A percentile compares a stretch with the other conserved stretches of the same genome.
Conservation (phyloP, 139 green algal genomes). For the Micractinium sp. region DNA sequence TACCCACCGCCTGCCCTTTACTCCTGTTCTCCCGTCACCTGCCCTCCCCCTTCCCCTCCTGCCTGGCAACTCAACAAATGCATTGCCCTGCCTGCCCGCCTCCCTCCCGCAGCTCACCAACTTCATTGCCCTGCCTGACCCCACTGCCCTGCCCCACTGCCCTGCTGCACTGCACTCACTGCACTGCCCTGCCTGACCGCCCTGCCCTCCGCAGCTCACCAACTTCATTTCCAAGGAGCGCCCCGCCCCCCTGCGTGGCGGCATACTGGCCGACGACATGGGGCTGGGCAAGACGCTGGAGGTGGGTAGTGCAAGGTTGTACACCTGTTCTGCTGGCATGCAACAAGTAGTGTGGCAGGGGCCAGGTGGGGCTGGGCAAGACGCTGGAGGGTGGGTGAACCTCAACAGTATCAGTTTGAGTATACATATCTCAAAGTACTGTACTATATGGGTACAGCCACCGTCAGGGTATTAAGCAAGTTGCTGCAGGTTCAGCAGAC, state of each 20-base stretch:
- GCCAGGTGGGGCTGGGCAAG: background rate
- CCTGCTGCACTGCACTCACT: background rate
- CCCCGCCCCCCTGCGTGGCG: conserved; percentile 61
- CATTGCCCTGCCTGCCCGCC: background rate
- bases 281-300: conserved; percentile 76
- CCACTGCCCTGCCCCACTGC: too few relatives aligned
- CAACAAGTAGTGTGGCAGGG: too few relatives aligned
- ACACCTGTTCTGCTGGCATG: too few relatives aligned
- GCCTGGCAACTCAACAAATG: background rate
- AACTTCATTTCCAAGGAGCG: conserved; percentile 49
- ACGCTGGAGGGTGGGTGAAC: too few relatives aligned
- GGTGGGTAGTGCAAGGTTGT: too few relatives aligned
- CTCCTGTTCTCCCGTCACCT: background rate
- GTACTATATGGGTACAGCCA: too few relatives aligned
- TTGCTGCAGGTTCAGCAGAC: too few relatives aligned
- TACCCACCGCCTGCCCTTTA: too few relatives aligned
- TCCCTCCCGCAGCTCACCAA: conserved; percentile 42
- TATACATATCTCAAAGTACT: too few relatives aligned
- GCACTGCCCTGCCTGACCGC: background rate
- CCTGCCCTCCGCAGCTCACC: conserved; percentile 47
- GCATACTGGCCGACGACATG: conserved; percentile 86
- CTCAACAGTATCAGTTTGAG: too few relatives aligned
- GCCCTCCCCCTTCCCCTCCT: background rate
- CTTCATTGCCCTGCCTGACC: conserved; percentile 49
- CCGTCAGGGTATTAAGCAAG: too few relatives aligned